These are phyloP conservation scores for Cercospora janseana DNA, from an alignment of 2,329 filamentous ascomycete species.

Conservation along the genomic window DNA sequence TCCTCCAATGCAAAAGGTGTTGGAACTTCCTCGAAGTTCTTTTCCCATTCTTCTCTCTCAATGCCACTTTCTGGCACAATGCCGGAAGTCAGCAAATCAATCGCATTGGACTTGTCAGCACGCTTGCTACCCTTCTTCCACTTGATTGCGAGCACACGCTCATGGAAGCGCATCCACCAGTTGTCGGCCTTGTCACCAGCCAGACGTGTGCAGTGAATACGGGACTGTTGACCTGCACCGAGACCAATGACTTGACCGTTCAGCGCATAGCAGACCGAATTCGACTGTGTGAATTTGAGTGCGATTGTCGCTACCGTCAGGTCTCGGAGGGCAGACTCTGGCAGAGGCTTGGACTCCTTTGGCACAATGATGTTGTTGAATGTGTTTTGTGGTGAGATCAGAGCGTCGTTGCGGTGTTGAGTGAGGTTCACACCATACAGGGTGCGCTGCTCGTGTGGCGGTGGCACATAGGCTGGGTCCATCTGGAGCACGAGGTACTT, in stretches of 20 bases:
- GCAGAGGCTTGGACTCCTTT: slow-evolving; percentile 69
- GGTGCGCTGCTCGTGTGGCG: slow-evolving; percentile 71
- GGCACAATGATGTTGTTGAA: slow-evolving; percentile 85
- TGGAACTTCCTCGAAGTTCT: slow-evolving; percentile 86
- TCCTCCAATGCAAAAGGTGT: slow-evolving; percentile 78
- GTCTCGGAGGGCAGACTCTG: slow-evolving; percentile 81
- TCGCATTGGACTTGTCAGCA: slow-evolving; percentile 96
- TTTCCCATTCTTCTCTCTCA: slow-evolving; percentile 84
- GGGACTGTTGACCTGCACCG: slow-evolving; percentile 92
- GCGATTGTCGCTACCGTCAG: slow-evolving; percentile 94
- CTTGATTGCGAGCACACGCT: slow-evolving; percentile 79
- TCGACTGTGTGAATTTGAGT: slow-evolving; percentile 97
- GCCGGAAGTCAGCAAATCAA: slow-evolving; percentile 89
- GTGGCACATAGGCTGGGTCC: slow-evolving; percentile 80
- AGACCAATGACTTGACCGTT: slow-evolving; percentile 93
- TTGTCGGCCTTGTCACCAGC: slow-evolving; percentile 98
- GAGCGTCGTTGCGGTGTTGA: slow-evolving; percentile 89
- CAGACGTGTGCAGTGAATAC: slow-evolving; percentile 96
- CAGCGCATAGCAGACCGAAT: slow-evolving; percentile 95
- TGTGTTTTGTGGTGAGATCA: slow-evolving; percentile 74
- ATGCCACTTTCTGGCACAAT: slow-evolving; percentile 78
- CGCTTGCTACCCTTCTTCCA: slow-evolving; percentile 98
- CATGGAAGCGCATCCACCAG: slow-evolving; percentile 99
- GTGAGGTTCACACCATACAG: slow-evolving; percentile 86
- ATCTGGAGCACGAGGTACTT: slow-evolving; percentile 96